Evolutionary conservation across 2,329 filamentous ascomycete genomes (phyloP), one percentile per base, ranked within the genome.

Genomic region (Alternaria dauci): DNA sequence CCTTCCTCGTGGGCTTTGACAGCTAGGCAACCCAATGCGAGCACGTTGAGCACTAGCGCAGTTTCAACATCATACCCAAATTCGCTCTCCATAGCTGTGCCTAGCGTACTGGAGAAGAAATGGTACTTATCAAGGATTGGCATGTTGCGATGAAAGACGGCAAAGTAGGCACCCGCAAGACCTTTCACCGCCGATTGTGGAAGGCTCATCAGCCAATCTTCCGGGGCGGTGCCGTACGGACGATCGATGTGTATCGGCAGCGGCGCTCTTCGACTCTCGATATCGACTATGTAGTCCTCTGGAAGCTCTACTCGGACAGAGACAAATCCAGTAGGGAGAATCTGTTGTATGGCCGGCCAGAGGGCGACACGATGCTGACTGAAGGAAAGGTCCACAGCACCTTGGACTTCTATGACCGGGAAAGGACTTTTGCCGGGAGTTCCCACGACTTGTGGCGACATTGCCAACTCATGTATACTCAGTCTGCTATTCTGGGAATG

Each of bases 11-110:
- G 78, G 2, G 83, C 80, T 39, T 79, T 80, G 9, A 83, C 78
- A 8, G 83, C 83, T 52, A 85, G 68, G 59, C 83, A 84, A 3
- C 84, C 84, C 32, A 86, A 64, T 1, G 84, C 84, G 65, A 86
- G 79, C 8, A 85, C 81, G 28, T 80, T 81, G 9, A 86, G 76
- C 28, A 84, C 81, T 5, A 86, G 63, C 38, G 84, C 86, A 39
- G 81, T 83, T 63, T 86, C 84, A 42, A 85, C 81, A 36, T 82
- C 83, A 61, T 81, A 82, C 2, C 83, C 83, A 60, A 86, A 86
- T 1, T 80, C 80, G 38, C 78, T 83, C 61, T 84, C 81, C 48
- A 85, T 78, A 2, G 82, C 84, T 4, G 78, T 70, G 11, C 81
- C 80, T 5, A 86, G 78, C 0, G 83, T 86, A 61, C 79, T 82